Evolutionary conservation across 1,284 basidiomycete species (phyloP), one percentile per base, ranked within the genome.

Genomic region (Erythrobasidium hasegawianum): DNA sequence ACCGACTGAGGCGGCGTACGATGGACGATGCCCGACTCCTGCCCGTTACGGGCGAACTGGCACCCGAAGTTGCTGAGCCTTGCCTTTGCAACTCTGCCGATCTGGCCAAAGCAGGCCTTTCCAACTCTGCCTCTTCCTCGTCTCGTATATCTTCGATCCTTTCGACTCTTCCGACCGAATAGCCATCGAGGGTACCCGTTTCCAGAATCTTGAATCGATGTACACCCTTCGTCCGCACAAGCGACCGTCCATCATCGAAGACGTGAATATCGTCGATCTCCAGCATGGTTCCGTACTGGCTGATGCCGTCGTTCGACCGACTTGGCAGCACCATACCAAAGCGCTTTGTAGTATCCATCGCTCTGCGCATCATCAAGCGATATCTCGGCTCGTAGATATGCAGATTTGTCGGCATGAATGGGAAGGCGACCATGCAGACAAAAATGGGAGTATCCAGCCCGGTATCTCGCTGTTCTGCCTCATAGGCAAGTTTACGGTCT

Each of bases 371-470:
- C 93, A 97, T 95, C 41, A 97, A 83, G 11, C 92, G 86, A 77
- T 97, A 81, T 79, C 88, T 82, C 0, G 94, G 93, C 77, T 97
- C 94, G 75, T 90, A 96, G 73, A 97, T 87, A 77, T 96, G 92
- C 39, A 97, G 79, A 64, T 89, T 82, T 52, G 88, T 93, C 18
- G 91, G 91, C 81, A 93, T 86, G 59, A 86, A 86, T 1, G 93
- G 93, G 79, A 95, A 97, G 50, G 87, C 86, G 55, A 96, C 84
- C 58, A 89, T 88, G 75, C 87, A 90, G 69, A 94, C 85, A 72
- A 97, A 93, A 70, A 97, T 87, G 53, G 94, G 91, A 13, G 90
- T 93, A 75, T 91, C 86, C 59, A 94, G 82, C 27, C 87, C 69
- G 14, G 54, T 50, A 29, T 70, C 67, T 7, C 69, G 68, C 56